Conservation (phyloP, 1,284 basidiomycete genomes). For the Cerioporus squamosus region DNA sequence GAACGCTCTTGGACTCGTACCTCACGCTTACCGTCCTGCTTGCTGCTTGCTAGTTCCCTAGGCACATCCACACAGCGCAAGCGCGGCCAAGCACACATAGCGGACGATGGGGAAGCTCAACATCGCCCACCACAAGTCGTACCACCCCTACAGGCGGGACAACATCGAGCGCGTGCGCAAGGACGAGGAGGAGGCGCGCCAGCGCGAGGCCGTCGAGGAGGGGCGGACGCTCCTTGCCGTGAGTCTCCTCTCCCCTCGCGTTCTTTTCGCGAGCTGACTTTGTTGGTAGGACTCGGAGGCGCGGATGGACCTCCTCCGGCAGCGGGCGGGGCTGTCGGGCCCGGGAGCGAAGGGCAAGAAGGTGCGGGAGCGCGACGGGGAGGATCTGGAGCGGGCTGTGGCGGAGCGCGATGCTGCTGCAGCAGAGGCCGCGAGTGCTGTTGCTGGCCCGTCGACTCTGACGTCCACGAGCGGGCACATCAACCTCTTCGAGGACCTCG, state of each 20-base stretch:
- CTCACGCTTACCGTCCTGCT: not conserved
- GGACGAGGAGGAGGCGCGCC: conserved; percentile 82
- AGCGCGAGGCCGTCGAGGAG: conserved; percentile 68
- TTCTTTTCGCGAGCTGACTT: not conserved
- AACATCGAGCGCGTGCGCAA: conserved; percentile 79
- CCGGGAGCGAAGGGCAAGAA: conserved; percentile 29
- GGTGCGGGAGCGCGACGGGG: conserved; percentile 42
- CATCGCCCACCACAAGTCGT: conserved; percentile 90
- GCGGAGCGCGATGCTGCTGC: no score
- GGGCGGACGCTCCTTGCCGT: conserved; percentile 75
- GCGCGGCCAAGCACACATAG: not conserved
- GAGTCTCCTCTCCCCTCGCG: conserved; percentile 31
- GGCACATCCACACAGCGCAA: not conserved
- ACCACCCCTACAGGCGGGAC: conserved; percentile 83
- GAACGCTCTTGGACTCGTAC: no score
- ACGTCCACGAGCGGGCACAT: conserved; percentile 58
- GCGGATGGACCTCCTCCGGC: conserved; percentile 67
- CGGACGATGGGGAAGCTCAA: conserved; percentile 76
- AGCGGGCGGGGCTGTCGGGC: conserved; percentile 51
- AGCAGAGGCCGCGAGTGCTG: not conserved
- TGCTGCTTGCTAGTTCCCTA: not conserved
- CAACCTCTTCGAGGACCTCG: conserved; percentile 79
- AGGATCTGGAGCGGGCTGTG: conserved; percentile 10
- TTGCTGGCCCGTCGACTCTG: conserved; percentile 42
- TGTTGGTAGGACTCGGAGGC: conserved; percentile 73